Evolutionary conservation across 257 asterid genomes (phyloP).

Genomic region (Fraxinus anomala): DNA sequence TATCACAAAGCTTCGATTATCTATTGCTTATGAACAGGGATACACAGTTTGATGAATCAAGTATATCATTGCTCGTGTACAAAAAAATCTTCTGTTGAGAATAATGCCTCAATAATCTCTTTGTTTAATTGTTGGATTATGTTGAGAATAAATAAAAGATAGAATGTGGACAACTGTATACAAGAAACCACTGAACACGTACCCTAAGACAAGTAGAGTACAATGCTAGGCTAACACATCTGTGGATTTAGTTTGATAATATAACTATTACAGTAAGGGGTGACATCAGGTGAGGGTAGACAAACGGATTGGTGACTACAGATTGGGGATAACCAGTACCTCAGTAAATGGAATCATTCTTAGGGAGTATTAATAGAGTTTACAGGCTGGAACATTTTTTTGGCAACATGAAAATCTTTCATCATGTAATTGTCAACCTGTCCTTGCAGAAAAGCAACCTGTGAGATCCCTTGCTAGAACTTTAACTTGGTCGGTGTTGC

Average conservation of each 20-base stretch:
- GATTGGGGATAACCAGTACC: neutral
- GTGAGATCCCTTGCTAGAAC: constrained; percentile 1
- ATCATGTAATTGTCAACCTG: neutral
- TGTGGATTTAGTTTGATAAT: neutral
- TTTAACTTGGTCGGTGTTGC: neutral
- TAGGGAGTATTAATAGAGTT: neutral
- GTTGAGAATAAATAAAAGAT: neutral
- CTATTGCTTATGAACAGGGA: neutral
- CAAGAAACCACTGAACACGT: neutral
- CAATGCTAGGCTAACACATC: neutral
- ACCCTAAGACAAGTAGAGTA: neutral
- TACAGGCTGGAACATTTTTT: neutral
- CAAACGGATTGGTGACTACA: neutral
- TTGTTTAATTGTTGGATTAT: neutral
- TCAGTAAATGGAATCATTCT: neutral
- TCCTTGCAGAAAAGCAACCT: neutral
- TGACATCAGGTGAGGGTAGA: neutral
- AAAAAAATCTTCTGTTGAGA: neutral
- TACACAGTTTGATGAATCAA: neutral
- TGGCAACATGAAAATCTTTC: neutral
- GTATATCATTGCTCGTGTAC: neutral
- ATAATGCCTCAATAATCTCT: neutral
- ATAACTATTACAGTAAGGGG: neutral
- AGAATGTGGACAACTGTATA: neutral
- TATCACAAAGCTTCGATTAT: neutral